phyloP scores from a whole-genome alignment of 1,284 basidiomycete species.

The Hemileia vastatrix region DNA sequence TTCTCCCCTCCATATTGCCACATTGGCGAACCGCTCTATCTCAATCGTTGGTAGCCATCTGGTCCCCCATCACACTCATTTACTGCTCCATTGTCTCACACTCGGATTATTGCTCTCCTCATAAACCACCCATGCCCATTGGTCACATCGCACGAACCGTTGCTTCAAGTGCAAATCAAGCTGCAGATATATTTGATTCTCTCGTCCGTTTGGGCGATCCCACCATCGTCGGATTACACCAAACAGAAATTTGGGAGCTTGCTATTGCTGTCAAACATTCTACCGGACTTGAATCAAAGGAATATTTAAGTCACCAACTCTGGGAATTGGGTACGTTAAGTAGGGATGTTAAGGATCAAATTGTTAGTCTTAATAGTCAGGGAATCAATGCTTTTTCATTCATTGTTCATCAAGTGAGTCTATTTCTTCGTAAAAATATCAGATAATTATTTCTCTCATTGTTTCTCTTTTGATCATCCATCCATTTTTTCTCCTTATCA shows the following conservation, averaged over 20 bases:
- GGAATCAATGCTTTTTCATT: conserved; percentile 26
- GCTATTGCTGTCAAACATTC: conserved; percentile 32
- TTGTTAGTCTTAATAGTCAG: conserved; percentile 26
- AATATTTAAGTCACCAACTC: conserved; percentile 24
- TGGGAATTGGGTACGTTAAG: conserved; percentile 27
- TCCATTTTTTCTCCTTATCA: conserved; percentile 22
- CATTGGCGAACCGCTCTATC: too few species aligned
- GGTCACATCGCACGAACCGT: background rate
- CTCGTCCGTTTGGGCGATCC: conserved; percentile 27
- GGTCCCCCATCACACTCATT: too few species aligned
- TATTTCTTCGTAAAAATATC: background rate
- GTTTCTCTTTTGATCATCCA: too few species aligned
- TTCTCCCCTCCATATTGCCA: too few species aligned
- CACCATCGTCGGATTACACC: conserved; percentile 26
- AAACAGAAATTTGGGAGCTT: conserved; percentile 33
- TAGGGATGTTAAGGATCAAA: conserved; percentile 32
- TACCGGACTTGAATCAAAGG: conserved; percentile 26
- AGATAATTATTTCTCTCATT: too few species aligned
- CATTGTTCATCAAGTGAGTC: conserved; percentile 20
- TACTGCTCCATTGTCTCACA: too few species aligned
- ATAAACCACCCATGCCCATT: too few species aligned
- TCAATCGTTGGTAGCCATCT: too few species aligned
- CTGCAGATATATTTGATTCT: conserved; percentile 33
- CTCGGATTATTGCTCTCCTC: too few species aligned
- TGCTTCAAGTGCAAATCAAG: conserved; percentile 23